Percentiles rank a stretch among this genome's conserved stretches.
Evolutionary conservation across 192 early-diverging fungal genomes (phyloP).

Genomic region (Neocallimastix lanati): DNA sequence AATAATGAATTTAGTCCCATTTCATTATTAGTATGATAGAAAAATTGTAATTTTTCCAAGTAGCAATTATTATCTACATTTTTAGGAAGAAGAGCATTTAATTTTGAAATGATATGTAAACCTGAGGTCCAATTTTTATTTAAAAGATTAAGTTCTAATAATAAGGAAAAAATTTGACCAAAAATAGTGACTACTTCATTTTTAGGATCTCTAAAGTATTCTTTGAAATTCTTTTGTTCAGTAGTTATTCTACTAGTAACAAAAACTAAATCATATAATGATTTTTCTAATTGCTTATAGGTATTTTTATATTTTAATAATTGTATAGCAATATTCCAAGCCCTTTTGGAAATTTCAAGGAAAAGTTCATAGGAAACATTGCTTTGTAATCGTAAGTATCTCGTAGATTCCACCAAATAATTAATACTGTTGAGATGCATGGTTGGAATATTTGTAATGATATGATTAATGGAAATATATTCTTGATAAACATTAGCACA

Average conservation of each 20-base stretch:
- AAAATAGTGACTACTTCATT: background rate
- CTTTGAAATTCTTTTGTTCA: background rate
- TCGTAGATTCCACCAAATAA: background rate
- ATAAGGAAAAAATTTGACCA: background rate
- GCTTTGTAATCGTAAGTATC: background rate
- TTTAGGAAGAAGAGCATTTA: background rate
- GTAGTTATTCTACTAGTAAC: background rate
- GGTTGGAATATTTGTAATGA: background rate
- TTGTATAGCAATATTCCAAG: background rate
- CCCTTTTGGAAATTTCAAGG: background rate
- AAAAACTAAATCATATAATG: background rate
- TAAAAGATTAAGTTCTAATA: background rate
- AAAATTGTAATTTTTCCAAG: background rate
- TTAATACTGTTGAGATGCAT: background rate
- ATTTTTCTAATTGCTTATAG: background rate
- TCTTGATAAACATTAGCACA: background rate
- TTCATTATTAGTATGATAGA: background rate
- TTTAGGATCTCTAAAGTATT: background rate
- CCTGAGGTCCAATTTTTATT: background rate
- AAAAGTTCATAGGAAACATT: background rate
- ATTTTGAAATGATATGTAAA: background rate
- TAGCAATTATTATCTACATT: background rate
- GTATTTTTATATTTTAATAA: background rate
- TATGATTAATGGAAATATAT: background rate
- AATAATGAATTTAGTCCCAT: background rate